Evolutionary conservation across 2,329 filamentous ascomycete genomes (phyloP).

Genomic region (Colletotrichum sp.): DNA sequence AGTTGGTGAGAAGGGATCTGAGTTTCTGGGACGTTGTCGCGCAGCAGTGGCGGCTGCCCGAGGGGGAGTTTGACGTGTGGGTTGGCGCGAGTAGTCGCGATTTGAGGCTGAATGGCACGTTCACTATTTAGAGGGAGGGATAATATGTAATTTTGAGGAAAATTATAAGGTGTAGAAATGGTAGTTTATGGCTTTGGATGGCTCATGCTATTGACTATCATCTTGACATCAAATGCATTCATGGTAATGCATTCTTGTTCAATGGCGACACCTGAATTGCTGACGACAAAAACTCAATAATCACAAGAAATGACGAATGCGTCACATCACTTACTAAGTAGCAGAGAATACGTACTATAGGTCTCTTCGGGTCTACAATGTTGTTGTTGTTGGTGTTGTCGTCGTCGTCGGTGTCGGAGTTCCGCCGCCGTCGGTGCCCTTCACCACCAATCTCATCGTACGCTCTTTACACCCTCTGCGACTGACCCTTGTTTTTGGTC

Average conservation of each 20-base stretch:
- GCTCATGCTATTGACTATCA: background rate
- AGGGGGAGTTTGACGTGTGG: slow-evolving; percentile 25
- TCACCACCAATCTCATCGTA: rapidly evolving
- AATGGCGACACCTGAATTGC: no score
- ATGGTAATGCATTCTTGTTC: no score
- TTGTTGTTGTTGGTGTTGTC: background rate
- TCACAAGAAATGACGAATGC: background rate
- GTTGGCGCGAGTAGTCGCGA: slow-evolving; percentile 5
- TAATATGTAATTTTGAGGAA: background rate
- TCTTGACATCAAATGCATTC: background rate
- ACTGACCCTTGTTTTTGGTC: rapidly evolving
- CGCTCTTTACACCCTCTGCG: background rate
- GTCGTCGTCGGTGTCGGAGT: background rate
- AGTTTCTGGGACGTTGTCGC: slow-evolving; percentile 54
- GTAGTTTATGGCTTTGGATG: background rate
- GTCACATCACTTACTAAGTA: no score
- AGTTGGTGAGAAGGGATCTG: slow-evolving; percentile 50
- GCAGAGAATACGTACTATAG: no score
- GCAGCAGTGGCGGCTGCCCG: slow-evolving; percentile 56
- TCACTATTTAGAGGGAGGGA: slow-evolving; percentile 22
- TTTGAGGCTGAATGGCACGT: slow-evolving; percentile 39
- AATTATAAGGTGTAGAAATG: rapidly evolving
- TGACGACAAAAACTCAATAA: no score
- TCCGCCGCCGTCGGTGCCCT: no score
- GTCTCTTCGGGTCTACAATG: no score